These are phyloP conservation scores for Dicorynia guianensis DNA, from an alignment of 306 rosid genomes.

Conservation along the genomic window DNA sequence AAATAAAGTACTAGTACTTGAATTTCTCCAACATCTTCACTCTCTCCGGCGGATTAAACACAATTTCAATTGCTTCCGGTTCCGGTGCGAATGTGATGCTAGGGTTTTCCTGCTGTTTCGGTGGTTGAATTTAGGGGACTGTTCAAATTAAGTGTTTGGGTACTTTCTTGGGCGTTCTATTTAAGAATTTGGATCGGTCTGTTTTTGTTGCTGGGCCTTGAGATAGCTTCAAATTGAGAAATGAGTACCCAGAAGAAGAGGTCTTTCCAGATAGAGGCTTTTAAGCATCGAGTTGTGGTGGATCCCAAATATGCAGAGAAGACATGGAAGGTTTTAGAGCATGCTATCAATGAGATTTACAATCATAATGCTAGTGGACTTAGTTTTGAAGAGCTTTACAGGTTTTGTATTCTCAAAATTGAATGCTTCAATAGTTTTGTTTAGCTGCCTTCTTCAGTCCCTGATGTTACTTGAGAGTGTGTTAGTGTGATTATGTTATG, in stretches of 20 bases:
- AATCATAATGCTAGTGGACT: slow-evolving; percentile 61
- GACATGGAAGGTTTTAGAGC: slow-evolving; percentile 61
- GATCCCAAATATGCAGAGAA: slow-evolving; percentile 66
- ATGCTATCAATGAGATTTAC: slow-evolving; percentile 62
- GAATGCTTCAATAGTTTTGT: background rate
- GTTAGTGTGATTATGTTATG: slow-evolving; percentile 9
- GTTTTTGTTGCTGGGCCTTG: background rate
- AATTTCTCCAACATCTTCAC: background rate
- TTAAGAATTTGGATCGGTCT: background rate
- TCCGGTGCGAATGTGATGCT: background rate
- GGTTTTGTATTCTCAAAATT: slow-evolving; percentile 32
- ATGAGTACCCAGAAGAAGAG: slow-evolving; percentile 58
- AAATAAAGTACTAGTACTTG: background rate
- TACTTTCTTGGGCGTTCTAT: background rate
- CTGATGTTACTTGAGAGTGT: background rate
- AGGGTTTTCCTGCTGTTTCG: slow-evolving; percentile 10
- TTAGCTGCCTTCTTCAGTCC: background rate
- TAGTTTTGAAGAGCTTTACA: slow-evolving; percentile 61
- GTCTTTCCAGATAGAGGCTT: slow-evolving; percentile 53
- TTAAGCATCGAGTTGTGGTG: slow-evolving; percentile 52
- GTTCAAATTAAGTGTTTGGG: background rate
- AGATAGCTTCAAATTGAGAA: background rate
- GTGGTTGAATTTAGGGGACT: background rate
- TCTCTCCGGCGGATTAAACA: background rate
- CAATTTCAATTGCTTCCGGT: background rate